Evolutionary conservation across 2,329 filamentous ascomycete species (phyloP), one percentile per base, ranked within the genome.

Genomic region (Aspergillus terreus): DNA sequence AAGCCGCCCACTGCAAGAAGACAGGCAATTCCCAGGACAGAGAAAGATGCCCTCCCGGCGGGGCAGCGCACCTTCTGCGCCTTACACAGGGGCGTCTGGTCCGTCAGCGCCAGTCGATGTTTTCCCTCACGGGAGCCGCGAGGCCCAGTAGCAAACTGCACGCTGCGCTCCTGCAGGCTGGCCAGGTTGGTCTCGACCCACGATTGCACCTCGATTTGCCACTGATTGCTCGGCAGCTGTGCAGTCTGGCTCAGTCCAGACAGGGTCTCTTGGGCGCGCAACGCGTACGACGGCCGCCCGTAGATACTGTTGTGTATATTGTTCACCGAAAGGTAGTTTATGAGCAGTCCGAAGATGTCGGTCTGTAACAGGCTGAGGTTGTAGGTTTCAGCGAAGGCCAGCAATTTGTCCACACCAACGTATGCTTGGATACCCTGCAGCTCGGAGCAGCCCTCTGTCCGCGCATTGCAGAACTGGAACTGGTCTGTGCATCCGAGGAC

Each of bases 381-480:
- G 14, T n/a, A 15, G 17, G 17, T 10, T 5, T n/a, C 17, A 21
- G 15, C 17, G 38, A 41, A 15, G n/a, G 38, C 14, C 10, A 21
- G 5, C 12, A 41, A 4, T 10, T 11, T 19, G 38, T 10, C 38
- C n/a, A 15, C 14, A 14, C 17, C n/a, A 12, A 19, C 4, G 15
- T 6, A 15, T 53, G 53, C 12, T 55, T 63, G 44, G 61, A 67
- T 23, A 30, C 48, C n/a, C 41, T 23, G 12, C 40, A 49, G n/a
- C 5, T 41, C 17, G 38, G 38, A 15, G 17, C 38, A 41, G n/a
- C 5, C n/a, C 53, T 51, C 17, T 4, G 53, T 50, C 14, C 44
- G 57, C 2, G 66, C 63, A n/a, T 70, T 68, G 55, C 69, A 71
- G 33, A 65, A 57, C 52, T 71, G 65, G 40, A 66, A 62, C 50